phyloP scores from a whole-genome alignment of 108 stramenopile species.

The Skeletonema costatum region DNA sequence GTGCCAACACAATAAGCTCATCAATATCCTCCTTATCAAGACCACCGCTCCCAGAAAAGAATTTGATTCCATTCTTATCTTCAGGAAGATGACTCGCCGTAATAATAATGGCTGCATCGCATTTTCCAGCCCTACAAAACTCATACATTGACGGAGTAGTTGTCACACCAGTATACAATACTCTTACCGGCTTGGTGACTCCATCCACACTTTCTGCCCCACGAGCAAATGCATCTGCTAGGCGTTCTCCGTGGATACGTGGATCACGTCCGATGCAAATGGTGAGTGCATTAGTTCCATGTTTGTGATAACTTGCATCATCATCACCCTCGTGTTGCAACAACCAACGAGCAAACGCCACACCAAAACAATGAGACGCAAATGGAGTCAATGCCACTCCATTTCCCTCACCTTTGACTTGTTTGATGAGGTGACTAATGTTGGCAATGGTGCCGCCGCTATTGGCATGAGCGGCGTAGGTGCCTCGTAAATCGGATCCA shows the following conservation, averaged over 20 bases:
- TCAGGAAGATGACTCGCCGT: constrained; percentile 82
- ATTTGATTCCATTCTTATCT: constrained; percentile 86
- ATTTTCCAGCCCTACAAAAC: constrained; percentile 62
- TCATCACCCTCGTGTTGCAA: neutral
- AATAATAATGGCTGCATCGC: constrained; percentile 79
- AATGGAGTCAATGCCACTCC: constrained; percentile 71
- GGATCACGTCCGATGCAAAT: constrained; percentile 82
- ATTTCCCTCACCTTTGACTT: constrained; percentile 5
- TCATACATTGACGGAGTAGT: constrained; percentile 77
- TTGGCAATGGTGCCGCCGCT: constrained; percentile 56
- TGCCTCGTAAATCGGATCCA: constrained; percentile 75
- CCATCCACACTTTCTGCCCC: constrained; percentile 60
- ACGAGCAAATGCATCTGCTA: constrained; percentile 73
- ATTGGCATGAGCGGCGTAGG: constrained; percentile 51
- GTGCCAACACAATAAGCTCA: constrained; percentile 42
- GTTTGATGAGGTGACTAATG: constrained; percentile 28
- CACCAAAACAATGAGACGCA: constrained; percentile 76
- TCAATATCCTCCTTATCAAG: constrained; percentile 45
- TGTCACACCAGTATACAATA: constrained; percentile 73
- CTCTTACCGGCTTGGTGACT: constrained; percentile 19
- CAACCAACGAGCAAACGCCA: constrained; percentile 30
- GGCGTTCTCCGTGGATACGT: constrained; percentile 60
- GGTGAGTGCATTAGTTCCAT: constrained; percentile 4
- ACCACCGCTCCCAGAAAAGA: constrained; percentile 59
- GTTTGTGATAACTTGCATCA: neutral